Conservation (phyloP, 768 basidiomycete genomes). For the Solioccasus polychromus region DNA sequence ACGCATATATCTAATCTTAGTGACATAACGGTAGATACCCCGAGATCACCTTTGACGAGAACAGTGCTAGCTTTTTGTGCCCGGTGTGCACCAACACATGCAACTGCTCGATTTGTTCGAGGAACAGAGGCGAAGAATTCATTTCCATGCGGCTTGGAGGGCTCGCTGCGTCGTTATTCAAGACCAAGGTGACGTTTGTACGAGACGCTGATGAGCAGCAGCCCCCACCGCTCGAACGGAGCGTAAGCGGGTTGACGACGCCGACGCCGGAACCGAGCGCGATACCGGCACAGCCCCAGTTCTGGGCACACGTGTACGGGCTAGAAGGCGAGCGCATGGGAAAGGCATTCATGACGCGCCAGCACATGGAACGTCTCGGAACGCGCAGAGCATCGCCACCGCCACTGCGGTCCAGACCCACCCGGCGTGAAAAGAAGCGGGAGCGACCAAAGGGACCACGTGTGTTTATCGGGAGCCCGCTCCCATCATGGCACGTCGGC, state of each 20-base stretch:
- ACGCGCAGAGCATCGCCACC: no score
- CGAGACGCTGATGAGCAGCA: conserved; percentile 9
- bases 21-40: conserved; percentile 34
- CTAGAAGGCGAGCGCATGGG: conserved; percentile 28
- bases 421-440: not conserved
- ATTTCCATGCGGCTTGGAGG: conserved; percentile 31
- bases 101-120: conserved; percentile 47
- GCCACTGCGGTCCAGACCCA: no score
- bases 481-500: conserved; percentile 22
- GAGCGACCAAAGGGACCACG: conserved; percentile 7
- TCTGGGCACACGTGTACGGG: conserved; percentile 36
- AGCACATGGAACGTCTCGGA: conserved; percentile 6
- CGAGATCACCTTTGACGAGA: conserved; percentile 34
- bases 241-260: not conserved
- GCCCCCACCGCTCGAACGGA: not conserved
- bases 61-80: conserved; percentile 36
- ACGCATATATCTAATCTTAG: not conserved
- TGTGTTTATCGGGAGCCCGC: conserved; percentile 26
- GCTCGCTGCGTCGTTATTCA: conserved; percentile 20
- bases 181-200: conserved; percentile 23
- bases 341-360: conserved; percentile 22
- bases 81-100: conserved; percentile 45
- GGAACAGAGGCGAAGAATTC: conserved; percentile 46
- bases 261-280: conserved; percentile 3
- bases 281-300: conserved; percentile 7